Percentiles rank a stretch among this genome's conserved stretches.
Conservation (phyloP, 2,329 filamentous ascomycete genomes). For the Aspergillus pseudonomiae region DNA sequence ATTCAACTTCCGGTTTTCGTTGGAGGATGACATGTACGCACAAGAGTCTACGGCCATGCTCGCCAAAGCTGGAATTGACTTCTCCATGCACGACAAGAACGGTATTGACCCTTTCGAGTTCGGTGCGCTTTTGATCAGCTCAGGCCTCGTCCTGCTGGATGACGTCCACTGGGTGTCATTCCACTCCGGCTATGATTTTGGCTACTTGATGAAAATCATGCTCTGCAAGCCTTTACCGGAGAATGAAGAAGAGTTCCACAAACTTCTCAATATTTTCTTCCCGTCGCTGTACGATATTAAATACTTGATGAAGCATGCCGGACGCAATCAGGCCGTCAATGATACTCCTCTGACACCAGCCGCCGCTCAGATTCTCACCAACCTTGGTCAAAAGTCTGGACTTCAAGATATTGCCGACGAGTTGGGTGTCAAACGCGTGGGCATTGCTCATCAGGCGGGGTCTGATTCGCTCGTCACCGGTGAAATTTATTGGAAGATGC, state of each 20-base stretch:
- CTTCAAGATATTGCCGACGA: constrained; percentile 93
- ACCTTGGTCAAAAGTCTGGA: constrained; percentile 86
- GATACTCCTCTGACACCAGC: constrained; percentile 64
- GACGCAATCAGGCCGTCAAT: constrained; percentile 68
- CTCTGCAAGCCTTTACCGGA: constrained; percentile 80
- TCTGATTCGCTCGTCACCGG: constrained; percentile 93
- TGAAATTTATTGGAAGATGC: constrained; percentile 91
- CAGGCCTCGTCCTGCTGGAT: constrained; percentile 83
- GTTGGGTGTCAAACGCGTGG: constrained; percentile 85
- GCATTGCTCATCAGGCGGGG: constrained; percentile 86
- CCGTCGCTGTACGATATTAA: constrained; percentile 95
- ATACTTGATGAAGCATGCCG: constrained; percentile 90
- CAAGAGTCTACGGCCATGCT: constrained; percentile 92
- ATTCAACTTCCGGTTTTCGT: constrained; percentile 97
- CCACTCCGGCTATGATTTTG: constrained; percentile 97
- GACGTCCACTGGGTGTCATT: constrained; percentile 96
- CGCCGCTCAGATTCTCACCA: constrained; percentile 74
- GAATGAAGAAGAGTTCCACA: constrained; percentile 86
- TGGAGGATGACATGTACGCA: constrained; percentile 97
- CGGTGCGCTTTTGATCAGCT: constrained; percentile 85
- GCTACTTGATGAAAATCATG: constrained; percentile 93
- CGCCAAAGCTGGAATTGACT: constrained; percentile 90
- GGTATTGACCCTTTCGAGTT: constrained; percentile 92
- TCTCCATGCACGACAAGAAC: constrained; percentile 77
- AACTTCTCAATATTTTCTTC: constrained; percentile 88